Evolutionary conservation across 495 filamentous ascomycete genomes (phyloP), one percentile per base, ranked within the genome.

Genomic region (Podospora pseudopauciseta): DNA sequence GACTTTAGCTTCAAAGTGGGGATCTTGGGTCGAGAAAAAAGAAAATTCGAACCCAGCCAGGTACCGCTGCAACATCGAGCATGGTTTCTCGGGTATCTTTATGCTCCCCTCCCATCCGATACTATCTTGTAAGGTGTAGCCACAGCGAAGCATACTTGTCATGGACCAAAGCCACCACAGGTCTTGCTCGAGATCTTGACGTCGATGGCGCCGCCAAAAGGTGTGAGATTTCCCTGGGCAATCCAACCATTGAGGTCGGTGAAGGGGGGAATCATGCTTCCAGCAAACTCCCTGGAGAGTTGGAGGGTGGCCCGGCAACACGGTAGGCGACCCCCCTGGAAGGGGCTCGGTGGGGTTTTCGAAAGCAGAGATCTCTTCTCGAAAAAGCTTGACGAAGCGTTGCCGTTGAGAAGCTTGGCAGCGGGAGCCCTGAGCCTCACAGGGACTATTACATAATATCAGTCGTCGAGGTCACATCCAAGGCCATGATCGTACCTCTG

Each of bases 341-440:
- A 16, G 2, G 5, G 2, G 39, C 39, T 18, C 39, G 39, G 39
- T 49, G 39, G 39, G 39, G 39, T 49, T 16, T 39, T 49, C 39
- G 39, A 49, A 49, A 16, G 13, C 39, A 49, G 39, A 49, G 39
- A 49, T 49, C 39, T 49, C 15, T 49, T 49, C 39, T 49, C 39
- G 39, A 26, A 58, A 58, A 58, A 58, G 55, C 55, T 58, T 58
- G 55, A 58, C 18, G 55, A 58, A 58, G 55, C 23, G n/a, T 19
- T 58, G 55, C 55, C 55, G 55, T 26, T 58, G 55, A 5, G 39
- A 49, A 58, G 55, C 55, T 58, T 58, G 55, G 55, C 55, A 58
- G 55, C 55, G 7, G 55, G n/a, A 26, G 55, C 55, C 55, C 55
- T 20, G 55, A 58, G 55, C 55, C 55, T 58, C 55, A 58, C 18